Evolutionary conservation across 2,329 filamentous ascomycete species (phyloP), one percentile per base, ranked within the genome.

Genomic region (Nigrospora osmanthi): DNA sequence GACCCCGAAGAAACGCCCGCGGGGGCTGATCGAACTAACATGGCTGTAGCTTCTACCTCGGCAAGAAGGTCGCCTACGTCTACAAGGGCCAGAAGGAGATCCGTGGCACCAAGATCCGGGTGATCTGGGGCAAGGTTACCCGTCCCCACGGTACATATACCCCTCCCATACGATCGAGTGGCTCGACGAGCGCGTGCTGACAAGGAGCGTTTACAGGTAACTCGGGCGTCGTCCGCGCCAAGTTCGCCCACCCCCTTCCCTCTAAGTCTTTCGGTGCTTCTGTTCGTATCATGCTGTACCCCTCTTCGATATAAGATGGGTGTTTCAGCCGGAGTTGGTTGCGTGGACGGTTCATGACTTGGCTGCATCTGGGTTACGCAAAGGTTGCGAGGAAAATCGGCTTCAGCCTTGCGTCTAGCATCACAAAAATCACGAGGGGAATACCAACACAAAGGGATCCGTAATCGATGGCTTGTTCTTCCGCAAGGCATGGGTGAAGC

Each of bases 81-180:
- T 98, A 97, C 83, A 89, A 90, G 68, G 91, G 85, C 62, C 84
- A 88, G 75, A 90, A 84, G 76, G 89, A 95, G 80, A 81, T 95
- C 67, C 87, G 91, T 65, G 93, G 93, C 70, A 91, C 89, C 71
- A 97, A 97, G 85, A 94, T 97, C 76, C 84, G 91, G 68, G 86
- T 97, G 62, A 96, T 97, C 79, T 97, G 90, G 89, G 91, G 91
- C 79, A 96, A 95, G 81, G 85, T 97, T 70, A 95, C 89, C 69
- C 80, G 89, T 68, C 85, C 89, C 70, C 91, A 97, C 76, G 91
- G 87, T 91, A 87, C 62, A 74, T 70, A 49, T 40, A 28, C 23
- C 23, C 19, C 7, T 10, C 9, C 23, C 23, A 7, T 10, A 28
- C 23, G 23, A 28, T 28, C 2, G 7, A 28, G 47, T 44, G 39